Conservation (phyloP, 73 alveolate species). For the Tetrahymena borealis region DNA sequence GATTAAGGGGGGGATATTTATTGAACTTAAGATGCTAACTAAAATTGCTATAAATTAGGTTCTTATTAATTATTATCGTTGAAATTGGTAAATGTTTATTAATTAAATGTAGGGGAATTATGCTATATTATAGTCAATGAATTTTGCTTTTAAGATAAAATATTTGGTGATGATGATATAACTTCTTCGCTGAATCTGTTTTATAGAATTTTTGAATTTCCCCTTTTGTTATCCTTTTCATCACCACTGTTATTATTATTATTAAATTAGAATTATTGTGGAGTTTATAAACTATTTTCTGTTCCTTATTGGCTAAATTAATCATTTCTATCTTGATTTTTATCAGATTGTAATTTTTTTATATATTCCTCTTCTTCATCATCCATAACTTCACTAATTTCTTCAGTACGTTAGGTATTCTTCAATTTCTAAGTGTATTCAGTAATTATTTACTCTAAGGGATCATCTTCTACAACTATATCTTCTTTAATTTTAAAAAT, state of each 20-base stretch:
- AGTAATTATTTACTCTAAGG: background rate
- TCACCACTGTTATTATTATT: background rate
- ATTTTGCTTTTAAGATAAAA: background rate
- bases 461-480: background rate
- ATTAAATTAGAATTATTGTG: background rate
- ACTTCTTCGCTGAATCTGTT: background rate
- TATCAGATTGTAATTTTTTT: background rate
- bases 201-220: background rate
- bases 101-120: background rate
- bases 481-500: background rate
- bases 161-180: background rate
- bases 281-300: too few species aligned
- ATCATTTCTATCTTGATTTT: too few species aligned
- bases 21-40: background rate
- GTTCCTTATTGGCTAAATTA: too few species aligned
- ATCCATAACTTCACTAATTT: background rate
- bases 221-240: background rate
- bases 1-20: background rate
- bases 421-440: background rate
- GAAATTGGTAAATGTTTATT: background rate
- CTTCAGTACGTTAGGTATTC: background rate
- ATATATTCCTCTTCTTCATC: background rate
- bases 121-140: background rate
- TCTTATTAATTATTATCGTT: background rate
- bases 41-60: background rate